phyloP scores from a whole-genome alignment of 139 green algal species.

The Monoraphidium neglectum region DNA sequence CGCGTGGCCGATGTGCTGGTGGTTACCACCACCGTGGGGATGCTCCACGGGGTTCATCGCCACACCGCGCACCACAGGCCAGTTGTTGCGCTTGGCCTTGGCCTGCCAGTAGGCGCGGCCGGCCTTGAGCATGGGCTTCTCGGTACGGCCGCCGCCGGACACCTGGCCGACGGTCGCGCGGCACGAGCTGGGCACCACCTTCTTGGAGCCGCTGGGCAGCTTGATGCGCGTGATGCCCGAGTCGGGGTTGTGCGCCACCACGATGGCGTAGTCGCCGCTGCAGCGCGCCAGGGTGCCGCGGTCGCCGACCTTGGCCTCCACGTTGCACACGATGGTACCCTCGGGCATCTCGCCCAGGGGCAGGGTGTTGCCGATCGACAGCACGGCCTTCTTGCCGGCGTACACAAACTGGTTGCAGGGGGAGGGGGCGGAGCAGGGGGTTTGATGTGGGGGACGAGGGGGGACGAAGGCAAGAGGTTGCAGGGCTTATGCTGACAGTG shows the following conservation, averaged over 20 bases:
- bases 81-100: constrained; percentile 96
- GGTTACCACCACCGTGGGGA: constrained; percentile 99
- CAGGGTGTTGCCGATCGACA: constrained; percentile 97
- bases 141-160: constrained; percentile 94
- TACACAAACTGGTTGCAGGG: constrained; percentile 88
- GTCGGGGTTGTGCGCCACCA: constrained; percentile 98
- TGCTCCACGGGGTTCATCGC: constrained; percentile 99
- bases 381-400: constrained; percentile 93
- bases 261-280: constrained; percentile 97
- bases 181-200: constrained; percentile 93
- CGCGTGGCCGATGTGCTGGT: constrained; percentile 99
- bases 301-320: constrained; percentile 96
- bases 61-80: constrained; percentile 96
- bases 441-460: no score
- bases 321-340: constrained; percentile 98
- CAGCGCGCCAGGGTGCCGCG: constrained; percentile 89
- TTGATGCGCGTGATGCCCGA: constrained; percentile 97
- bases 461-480: no score
- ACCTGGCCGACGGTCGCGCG: constrained; percentile 97
- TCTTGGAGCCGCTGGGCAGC: constrained; percentile 98
- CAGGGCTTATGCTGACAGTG: no score
- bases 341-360: constrained; percentile 97
- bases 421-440: not conserved
- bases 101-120: constrained; percentile 96
- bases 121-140: constrained; percentile 99